Evolutionary conservation across 1,284 basidiomycete species (phyloP), one percentile per base, ranked within the genome.

Genomic region (Malassezia cuniculi): DNA sequence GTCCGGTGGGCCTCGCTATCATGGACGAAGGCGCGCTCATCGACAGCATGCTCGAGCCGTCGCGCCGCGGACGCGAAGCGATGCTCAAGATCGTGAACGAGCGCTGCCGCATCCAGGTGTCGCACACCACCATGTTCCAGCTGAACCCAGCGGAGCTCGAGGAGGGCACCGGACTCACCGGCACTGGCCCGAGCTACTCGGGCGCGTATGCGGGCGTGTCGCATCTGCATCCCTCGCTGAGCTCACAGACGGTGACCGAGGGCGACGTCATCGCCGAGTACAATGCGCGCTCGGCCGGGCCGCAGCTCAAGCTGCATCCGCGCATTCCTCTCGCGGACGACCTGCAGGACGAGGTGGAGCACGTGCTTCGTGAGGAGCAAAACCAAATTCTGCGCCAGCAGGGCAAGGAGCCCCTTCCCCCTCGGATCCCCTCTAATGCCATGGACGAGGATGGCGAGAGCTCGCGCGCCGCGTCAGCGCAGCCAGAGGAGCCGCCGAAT

Each of bases 51-150:
- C 48, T 57, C 12, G 53, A 50, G 14, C 54, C 56, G 10, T 54
- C 54, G 6, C 41, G 54, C 16, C 83, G 57, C 75, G 83, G 39
- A 55, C 68, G 69, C 57, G 65, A 75, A 45, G 79, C 85, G 7
- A 81, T 95, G 45, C 81, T 94, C 76, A 77, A 81, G 33, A 85
- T 97, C 31, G 81, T 97, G 36, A 93, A 94, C 68, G 87, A 87
- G 65, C 80, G 87, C 55, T 74, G 95, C 31, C 78, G 80, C 31
- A 82, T 99, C 53, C 82, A 93, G 42, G 59, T 66, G n/a, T 48
- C 64, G 11, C 37, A 50, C 14, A 53, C 53, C 16, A 48, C 54
- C 18, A 46, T 58, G 14, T 54, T 58, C 34, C 59, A 64, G 37
- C 52, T 66, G 26, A 54, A 60, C 17, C 47, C 54, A 3, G 47